These are phyloP conservation scores for Dacryopinax primogenitus DNA, from an alignment of 768 basidiomycete species.

Conservation along the genomic window DNA sequence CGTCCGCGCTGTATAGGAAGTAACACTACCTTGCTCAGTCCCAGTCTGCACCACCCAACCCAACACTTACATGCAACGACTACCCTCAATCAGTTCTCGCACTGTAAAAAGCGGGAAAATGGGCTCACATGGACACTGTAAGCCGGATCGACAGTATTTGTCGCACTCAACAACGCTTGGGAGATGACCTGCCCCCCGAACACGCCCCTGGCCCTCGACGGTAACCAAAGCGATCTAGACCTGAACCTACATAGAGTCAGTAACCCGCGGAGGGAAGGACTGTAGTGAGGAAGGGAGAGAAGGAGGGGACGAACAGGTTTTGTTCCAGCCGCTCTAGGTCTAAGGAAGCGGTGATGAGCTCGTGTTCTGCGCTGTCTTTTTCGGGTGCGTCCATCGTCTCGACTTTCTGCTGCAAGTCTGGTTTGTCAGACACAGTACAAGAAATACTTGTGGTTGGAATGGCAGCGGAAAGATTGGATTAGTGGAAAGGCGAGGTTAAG, in stretches of 20 bases:
- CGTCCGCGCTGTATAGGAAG: slow-evolving; percentile 63
- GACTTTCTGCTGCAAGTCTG: too few relatives aligned
- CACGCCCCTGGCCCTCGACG: slow-evolving; percentile 51
- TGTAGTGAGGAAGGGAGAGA: too few relatives aligned
- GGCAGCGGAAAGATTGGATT: too few relatives aligned
- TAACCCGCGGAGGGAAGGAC: background rate
- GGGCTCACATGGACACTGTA: slow-evolving; percentile 59
- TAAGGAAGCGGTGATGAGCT: slow-evolving; percentile 56
- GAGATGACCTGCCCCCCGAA: slow-evolving; percentile 82
- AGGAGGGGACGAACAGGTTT: slow-evolving; percentile 32
- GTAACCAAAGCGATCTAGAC: slow-evolving; percentile 60
- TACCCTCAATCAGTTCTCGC: slow-evolving; percentile 20
- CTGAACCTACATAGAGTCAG: slow-evolving; percentile 34
- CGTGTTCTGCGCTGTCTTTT: slow-evolving; percentile 45
- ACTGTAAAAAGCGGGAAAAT: background rate
- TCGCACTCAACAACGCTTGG: slow-evolving; percentile 71
- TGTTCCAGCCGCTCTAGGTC: slow-evolving; percentile 68
- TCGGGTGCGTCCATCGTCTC: background rate
- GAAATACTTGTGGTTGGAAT: too few relatives aligned
- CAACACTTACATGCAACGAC: slow-evolving; percentile 53
- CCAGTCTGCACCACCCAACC: slow-evolving; percentile 22
- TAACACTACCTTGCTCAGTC: slow-evolving; percentile 45
- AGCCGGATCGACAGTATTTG: slow-evolving; percentile 51
- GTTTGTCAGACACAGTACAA: too few relatives aligned
- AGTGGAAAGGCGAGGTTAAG: too few relatives aligned